Percentiles rank a stretch among this genome's conserved stretches.
Conservation (phyloP, 495 filamentous ascomycete species). For the Viridothelium virens region DNA sequence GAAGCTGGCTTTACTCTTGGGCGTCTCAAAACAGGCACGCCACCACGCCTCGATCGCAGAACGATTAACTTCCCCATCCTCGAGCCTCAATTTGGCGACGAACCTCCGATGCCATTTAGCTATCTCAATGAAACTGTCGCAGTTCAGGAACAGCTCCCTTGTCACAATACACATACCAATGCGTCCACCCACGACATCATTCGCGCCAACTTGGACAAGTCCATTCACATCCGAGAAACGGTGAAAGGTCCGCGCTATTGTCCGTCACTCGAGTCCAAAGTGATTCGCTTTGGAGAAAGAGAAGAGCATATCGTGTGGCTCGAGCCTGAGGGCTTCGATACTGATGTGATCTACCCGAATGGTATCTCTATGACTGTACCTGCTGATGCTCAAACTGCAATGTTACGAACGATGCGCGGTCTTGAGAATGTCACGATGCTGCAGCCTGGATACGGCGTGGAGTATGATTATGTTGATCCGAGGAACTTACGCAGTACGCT, state of each 20-base stretch:
- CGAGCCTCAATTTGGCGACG: conserved; percentile 68
- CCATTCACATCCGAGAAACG: conserved; percentile 91
- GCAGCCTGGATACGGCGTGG: conserved; percentile 93
- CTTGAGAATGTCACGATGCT: conserved; percentile 90
- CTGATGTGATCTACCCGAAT: conserved; percentile 89
- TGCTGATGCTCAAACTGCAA: conserved; percentile 69
- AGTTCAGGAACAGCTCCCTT: conserved; percentile 72
- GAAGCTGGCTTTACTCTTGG: conserved; percentile 89
- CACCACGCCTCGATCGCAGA: conserved; percentile 72
- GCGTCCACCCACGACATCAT: conserved; percentile 73
- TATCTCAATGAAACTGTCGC: conserved; percentile 73
- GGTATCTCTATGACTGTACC: conserved; percentile 96
- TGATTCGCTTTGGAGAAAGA: conserved; percentile 76
- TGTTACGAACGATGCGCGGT: conserved; percentile 75
- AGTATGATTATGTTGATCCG: conserved; percentile 98
- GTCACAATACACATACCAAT: conserved; percentile 81
- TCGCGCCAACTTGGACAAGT: conserved; percentile 78
- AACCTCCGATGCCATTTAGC: conserved; percentile 83
- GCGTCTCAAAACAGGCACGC: conserved; percentile 90
- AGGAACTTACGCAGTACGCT: conserved; percentile 76
- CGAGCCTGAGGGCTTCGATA: conserved; percentile 91
- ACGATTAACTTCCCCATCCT: conserved; percentile 73
- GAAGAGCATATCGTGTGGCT: conserved; percentile 86
- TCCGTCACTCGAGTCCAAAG: conserved; percentile 88
- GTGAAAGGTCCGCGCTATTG: conserved; percentile 93